These are phyloP conservation scores for Arxiozyma slooffiae DNA, from an alignment of 1,139 yeast species.

Conservation along the genomic window DNA sequence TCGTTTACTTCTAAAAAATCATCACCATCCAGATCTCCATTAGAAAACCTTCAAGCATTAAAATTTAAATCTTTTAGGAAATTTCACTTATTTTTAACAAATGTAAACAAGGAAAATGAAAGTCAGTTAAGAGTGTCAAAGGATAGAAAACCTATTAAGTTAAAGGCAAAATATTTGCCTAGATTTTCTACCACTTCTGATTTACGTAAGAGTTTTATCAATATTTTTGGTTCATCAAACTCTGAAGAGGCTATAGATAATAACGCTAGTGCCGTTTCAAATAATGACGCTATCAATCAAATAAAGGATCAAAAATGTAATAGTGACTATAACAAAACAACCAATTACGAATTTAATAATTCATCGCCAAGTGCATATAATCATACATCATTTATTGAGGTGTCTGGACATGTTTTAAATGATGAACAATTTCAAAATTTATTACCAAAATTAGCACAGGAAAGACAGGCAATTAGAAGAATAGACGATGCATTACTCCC, in stretches of 20 bases:
- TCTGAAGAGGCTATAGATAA: neutral
- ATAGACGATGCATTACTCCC: conserved; percentile 27
- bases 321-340: neutral
- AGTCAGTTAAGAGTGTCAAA: neutral
- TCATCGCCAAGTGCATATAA: neutral
- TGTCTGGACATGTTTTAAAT: conserved; percentile 1
- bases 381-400: conserved; percentile 1
- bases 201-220: conserved; percentile 18
- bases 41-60: neutral
- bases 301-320: neutral
- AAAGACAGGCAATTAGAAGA: conserved; percentile 25
- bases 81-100: neutral
- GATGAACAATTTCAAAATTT: neutral
- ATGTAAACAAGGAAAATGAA: neutral
- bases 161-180: conserved; percentile 19
- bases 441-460: conserved; percentile 17
- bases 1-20: neutral
- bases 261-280: neutral
- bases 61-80: conserved; percentile 3
- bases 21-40: neutral
- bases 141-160: conserved; percentile 4
- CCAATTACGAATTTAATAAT: conserved; percentile 1
- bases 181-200: conserved; percentile 26
- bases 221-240: conserved; percentile 6
- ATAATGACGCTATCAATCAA: conserved; percentile 4